phyloP scores from a whole-genome alignment of 768 basidiomycete species.

The Lactifluus piperatus region DNA sequence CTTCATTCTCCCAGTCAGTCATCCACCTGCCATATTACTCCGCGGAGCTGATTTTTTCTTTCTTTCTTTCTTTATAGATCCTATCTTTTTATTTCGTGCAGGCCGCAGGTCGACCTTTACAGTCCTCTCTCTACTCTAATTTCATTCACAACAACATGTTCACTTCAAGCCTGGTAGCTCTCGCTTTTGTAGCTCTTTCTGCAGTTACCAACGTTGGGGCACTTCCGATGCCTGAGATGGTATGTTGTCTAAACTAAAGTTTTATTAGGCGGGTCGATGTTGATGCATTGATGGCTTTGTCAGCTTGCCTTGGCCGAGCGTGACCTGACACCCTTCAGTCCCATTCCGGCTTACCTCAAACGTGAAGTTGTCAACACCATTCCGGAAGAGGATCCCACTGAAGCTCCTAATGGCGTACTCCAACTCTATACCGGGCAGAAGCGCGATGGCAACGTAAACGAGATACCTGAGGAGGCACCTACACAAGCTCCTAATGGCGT shows the following conservation, averaged over 20 bases:
- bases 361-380: slow-evolving; percentile 20
- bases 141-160: slow-evolving; percentile 35
- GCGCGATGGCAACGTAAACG: too few species aligned
- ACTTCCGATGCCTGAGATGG: slow-evolving; percentile 36
- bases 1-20: background rate
- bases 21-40: background rate
- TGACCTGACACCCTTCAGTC: slow-evolving; percentile 30
- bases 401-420: slow-evolving; percentile 1
- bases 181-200: slow-evolving; percentile 35
- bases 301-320: slow-evolving; percentile 19
- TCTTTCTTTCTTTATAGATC: slow-evolving; percentile 16
- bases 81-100: slow-evolving; percentile 19
- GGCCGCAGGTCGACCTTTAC: slow-evolving; percentile 31
- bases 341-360: slow-evolving; percentile 33
- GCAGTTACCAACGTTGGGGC: slow-evolving; percentile 37
- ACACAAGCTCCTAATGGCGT: slow-evolving; percentile 9
- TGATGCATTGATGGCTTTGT: background rate
- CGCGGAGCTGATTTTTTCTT: slow-evolving; percentile 1
- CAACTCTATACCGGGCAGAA: background rate
- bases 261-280: background rate
- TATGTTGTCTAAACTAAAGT: too few species aligned
- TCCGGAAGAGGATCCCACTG: slow-evolving; percentile 23
- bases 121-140: slow-evolving; percentile 18
- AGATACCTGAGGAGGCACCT: too few species aligned
- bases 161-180: slow-evolving; percentile 31